phyloP scores from a whole-genome alignment of 2,329 filamentous ascomycete species.

The Didymella segeticola region DNA sequence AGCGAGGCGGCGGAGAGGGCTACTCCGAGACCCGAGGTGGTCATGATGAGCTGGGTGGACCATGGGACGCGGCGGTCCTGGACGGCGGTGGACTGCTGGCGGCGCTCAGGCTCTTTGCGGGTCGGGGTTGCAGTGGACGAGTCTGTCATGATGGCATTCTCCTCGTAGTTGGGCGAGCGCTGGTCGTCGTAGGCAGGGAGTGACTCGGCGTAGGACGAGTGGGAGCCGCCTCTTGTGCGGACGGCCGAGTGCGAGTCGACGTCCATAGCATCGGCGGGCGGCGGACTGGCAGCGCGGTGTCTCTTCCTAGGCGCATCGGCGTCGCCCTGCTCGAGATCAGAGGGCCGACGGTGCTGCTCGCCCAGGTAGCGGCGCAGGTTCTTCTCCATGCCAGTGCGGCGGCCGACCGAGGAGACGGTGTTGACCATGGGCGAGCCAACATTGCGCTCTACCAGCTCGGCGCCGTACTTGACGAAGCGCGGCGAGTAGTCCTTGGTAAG shows the following conservation, averaged over 20 bases:
- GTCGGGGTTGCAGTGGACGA: constrained; percentile 32
- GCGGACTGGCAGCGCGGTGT: constrained; percentile 52
- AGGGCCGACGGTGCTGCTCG: constrained; percentile 58
- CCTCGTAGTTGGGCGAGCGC: constrained; percentile 76
- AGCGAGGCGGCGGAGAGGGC: constrained; percentile 91
- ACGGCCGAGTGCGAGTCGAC: constrained; percentile 52
- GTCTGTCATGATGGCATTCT: constrained; percentile 52
- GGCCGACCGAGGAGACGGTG: constrained; percentile 82
- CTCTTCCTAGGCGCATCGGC: constrained; percentile 48
- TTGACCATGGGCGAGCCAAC: constrained; percentile 82
- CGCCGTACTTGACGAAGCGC: constrained; percentile 82
- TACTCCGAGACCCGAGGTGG: constrained; percentile 87
- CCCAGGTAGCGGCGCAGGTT: constrained; percentile 85
- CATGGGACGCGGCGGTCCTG: constrained; percentile 61
- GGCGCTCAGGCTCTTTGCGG: constrained; percentile 26
- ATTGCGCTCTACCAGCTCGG: constrained; percentile 88
- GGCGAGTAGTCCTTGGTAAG: constrained; percentile 90
- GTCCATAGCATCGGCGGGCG: constrained; percentile 51
- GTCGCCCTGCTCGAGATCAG: constrained; percentile 56
- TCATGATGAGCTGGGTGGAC: constrained; percentile 86
- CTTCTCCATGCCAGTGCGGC: constrained; percentile 86
- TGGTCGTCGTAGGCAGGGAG: constrained; percentile 85
- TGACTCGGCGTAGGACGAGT: constrained; percentile 73
- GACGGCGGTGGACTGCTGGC: constrained; percentile 28
- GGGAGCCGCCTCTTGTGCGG: constrained; percentile 61